Base-by-base conservation (phyloP, 345 rosid genomes). In the Cardamine occulta region DNA sequence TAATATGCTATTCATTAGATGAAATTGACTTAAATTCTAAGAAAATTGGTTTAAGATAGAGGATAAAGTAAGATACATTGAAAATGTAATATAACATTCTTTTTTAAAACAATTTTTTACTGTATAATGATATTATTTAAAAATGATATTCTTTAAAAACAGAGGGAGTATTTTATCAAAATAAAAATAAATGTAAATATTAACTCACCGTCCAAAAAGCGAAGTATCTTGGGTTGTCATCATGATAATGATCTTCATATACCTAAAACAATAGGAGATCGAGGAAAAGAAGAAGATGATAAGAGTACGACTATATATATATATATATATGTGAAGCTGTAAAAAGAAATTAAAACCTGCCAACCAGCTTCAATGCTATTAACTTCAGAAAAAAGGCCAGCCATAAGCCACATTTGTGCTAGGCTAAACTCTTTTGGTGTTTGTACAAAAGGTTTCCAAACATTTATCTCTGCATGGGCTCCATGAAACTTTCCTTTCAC, bases 371-470 rank as follows among this genome's bases (percentile, higher is more conserved):
- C 70, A n/a, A 66, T 8, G 19, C 2, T 49, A 18, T 49, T 51
- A 19, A 18, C 3, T 10, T 34, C 47, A 10, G 3, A 1, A 45
- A 1, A 0, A 26, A 1, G 7, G 18, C 47, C 59, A 51, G 32
- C 42, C 21, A 4, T 2, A 49, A 66, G 0, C 59, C 71, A 66
- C 11, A 66, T 66, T 10, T 66, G 59, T 7, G 32, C 59, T 66
- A 51, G 32, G 14, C 70, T 66, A 14, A 66, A 66, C 9, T 44
- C 59, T 49, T 23, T 51, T 63, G 15, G 54, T 2, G 4, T 35
- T 66, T 66, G 42, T 66, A 66, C 21, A 37, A 7, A 13, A 34
- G 59, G 59, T 29, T 66, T 66, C 71, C 47, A 66, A 2, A 51
- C 28, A 26, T 37, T 66, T 51, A 66, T 49, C 1, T 0, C 5